Base-by-base conservation (phyloP, 805 yeast species). In the Maudiozyma barnettii region DNA sequence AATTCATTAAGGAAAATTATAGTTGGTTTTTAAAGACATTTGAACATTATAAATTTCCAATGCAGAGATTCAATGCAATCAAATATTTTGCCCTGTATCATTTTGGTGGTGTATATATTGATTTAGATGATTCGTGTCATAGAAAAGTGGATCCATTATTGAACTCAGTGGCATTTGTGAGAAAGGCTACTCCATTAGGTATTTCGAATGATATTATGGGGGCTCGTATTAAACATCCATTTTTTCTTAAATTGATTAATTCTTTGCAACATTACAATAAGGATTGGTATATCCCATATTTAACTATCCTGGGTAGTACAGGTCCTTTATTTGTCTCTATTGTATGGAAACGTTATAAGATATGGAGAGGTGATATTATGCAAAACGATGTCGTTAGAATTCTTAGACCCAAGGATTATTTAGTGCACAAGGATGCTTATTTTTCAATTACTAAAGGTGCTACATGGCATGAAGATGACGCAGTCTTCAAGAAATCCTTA, bases 141-240 rank as follows among this genome's bases (percentile, higher is more conserved):
- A 73, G 89, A 51, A 74, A 76, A 51, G 69, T 90, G 53, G 96
- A 89, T 61, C 95, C 95, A 1, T 68, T 90, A 48, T 74, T 89
- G 49, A 75, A 82, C 2, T 84, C 80, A 5, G 90, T 95, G 1
- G 95, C 95, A 1, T 86, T 86, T 70, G 88, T 85, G 13, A 74
- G 96, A 53, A 85, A 86, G 60, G 89, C 97, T 1, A 67, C 77
- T 5, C 97, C 97, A 22, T 84, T 95, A 0, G 97, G 97, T 45
- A 79, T 90, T 38, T 85, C 95, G 4, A 90, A 90, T 64, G 96
- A 89, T 62, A 89, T 89, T 14, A 84, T 90, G 95, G 96, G 95
- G 10, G 71, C 91, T 3, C 82, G 84, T 12, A 95, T 95, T 31
- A 71, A 74, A 43, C 97, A 90, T 65, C 95, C 96, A 3, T 86